Percentiles rank a stretch among this genome's conserved stretches.
These are phyloP conservation scores for Tephrocybe sp. DNA, from an alignment of 768 basidiomycete species.

Conservation along the genomic window DNA sequence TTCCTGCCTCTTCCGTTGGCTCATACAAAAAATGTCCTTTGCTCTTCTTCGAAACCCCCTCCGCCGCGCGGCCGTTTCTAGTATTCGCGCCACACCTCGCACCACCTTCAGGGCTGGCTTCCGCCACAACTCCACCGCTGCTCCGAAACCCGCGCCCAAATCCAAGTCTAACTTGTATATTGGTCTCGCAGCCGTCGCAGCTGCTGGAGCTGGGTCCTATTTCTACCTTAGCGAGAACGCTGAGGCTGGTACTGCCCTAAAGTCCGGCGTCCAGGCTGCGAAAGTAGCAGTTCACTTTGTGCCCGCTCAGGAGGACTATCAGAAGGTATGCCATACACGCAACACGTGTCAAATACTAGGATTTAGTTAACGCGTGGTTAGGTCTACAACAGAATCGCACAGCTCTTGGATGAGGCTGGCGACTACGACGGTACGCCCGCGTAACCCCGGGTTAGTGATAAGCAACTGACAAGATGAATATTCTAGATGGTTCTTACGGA, in stretches of 20 bases:
- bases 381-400: conserved; percentile 91
- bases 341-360: conserved; percentile 1
- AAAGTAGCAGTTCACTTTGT: conserved; percentile 69
- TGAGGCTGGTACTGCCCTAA: conserved; percentile 51
- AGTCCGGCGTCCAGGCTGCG: conserved; percentile 57
- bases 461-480: conserved; percentile 6
- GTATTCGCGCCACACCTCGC: conserved; percentile 22
- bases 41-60: conserved; percentile 48
- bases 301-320: conserved; percentile 82
- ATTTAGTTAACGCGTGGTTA: conserved; percentile 23
- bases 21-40: conserved; percentile 51
- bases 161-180: conserved; percentile 58
- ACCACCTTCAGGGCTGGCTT: conserved; percentile 40
- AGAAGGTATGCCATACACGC: conserved; percentile 54
- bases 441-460: conserved; percentile 12
- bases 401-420: conserved; percentile 68
- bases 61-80: conserved; percentile 40
- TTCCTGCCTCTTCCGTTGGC: neutral
- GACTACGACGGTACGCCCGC: conserved; percentile 75
- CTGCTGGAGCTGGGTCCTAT: conserved; percentile 65
- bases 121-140: conserved; percentile 59
- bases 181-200: conserved; percentile 58
- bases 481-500: conserved; percentile 80
- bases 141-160: conserved; percentile 42
- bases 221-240: conserved; percentile 45